A percentile compares a stretch with the other conserved stretches of the same genome.
phyloP scores from a whole-genome alignment of 2,329 filamentous ascomycete species.

The Endothia cerciana region DNA sequence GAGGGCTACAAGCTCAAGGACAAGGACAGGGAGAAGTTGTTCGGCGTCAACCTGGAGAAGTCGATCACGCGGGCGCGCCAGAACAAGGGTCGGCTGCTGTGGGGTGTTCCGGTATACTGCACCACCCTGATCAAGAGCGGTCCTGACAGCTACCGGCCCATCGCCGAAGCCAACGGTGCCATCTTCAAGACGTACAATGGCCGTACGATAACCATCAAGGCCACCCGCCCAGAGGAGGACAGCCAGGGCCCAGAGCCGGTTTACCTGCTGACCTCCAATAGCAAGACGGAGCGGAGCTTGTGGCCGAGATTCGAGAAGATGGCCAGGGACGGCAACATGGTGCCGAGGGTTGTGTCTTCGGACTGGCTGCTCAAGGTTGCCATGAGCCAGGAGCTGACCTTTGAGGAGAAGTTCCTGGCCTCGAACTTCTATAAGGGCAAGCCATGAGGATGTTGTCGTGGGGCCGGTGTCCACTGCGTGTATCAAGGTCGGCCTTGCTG shows the following conservation, averaged over 20 bases:
- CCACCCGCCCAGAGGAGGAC: conserved; percentile 65
- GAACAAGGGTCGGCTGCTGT: conserved; percentile 77
- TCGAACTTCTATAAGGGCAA: conserved; percentile 45
- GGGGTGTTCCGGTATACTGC: conserved; percentile 80
- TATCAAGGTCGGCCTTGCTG: not conserved
- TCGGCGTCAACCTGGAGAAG: conserved; percentile 69
- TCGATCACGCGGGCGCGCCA: conserved; percentile 71
- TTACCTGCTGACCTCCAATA: conserved; percentile 77
- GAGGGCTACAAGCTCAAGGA: conserved; percentile 73
- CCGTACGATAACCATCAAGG: conserved; percentile 68
- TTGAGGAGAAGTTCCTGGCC: conserved; percentile 65
- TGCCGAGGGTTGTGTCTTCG: conserved; percentile 76
- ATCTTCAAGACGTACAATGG: conserved; percentile 78
- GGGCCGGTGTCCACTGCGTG: conserved; percentile 3
- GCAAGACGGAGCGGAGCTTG: conserved; percentile 68
- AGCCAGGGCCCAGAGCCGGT: conserved; percentile 71
- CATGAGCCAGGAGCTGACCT: conserved; percentile 82
- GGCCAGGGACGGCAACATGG: conserved; percentile 77
- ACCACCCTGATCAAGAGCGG: conserved; percentile 80
- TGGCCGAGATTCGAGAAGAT: conserved; percentile 83
- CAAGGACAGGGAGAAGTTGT: conserved; percentile 70
- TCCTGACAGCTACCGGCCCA: conserved; percentile 80
- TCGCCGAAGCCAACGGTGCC: conserved; percentile 88
- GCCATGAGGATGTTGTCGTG: conserved; percentile 7
- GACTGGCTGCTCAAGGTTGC: conserved; percentile 92